Evolutionary conservation across 495 filamentous ascomycete species (phyloP), one percentile per base, ranked within the genome.

Genomic region (Cryomyces antarcticus): DNA sequence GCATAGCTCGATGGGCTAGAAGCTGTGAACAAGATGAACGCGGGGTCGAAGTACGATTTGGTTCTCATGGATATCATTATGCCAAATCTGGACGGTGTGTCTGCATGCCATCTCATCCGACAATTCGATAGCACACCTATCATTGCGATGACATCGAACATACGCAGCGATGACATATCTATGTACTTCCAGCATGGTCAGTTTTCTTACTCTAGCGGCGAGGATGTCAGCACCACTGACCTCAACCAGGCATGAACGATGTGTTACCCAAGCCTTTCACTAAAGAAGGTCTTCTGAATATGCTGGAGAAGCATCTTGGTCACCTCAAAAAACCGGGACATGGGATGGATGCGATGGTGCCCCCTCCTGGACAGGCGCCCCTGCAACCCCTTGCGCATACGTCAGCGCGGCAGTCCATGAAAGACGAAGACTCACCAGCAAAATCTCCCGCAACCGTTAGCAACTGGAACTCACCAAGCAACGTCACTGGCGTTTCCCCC

Each of bases 1-100:
- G 38, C 40, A 41, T 52, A 93, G 82, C 72, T 79, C 43, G 83
- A 97, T 61, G 89, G 89, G 9, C 63, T 93, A 41, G 82, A 93
- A 59, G 88, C 89, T 39, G 87, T 95, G 35, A 84, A 82, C 57
- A 95, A 93, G 58, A 77, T 94, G 53, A 85, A 82, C 55, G 64
- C 67, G 30, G 78, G 80, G 11, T 73, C 76, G 12, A 83, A 81
- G 31, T 96, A 92, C 59, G 87, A 96, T 55, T 62, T 97, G 35
- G 84, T 97, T 37, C 71, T 96, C 37, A 97, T 97, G 89, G 92
- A 96, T 62, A 96, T 97, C 51, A 93, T 96, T 46, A 95, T 97
- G 88, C 89, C 89, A 11, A 78, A 88, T 53, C 66, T 97, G 12
- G 89, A 96, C 55, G 89, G 89, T 40, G 85, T 95, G 29, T 93